Base-by-base conservation (phyloP, 169 alveolate genomes). In the Plasmodium chabaudi region DNA sequence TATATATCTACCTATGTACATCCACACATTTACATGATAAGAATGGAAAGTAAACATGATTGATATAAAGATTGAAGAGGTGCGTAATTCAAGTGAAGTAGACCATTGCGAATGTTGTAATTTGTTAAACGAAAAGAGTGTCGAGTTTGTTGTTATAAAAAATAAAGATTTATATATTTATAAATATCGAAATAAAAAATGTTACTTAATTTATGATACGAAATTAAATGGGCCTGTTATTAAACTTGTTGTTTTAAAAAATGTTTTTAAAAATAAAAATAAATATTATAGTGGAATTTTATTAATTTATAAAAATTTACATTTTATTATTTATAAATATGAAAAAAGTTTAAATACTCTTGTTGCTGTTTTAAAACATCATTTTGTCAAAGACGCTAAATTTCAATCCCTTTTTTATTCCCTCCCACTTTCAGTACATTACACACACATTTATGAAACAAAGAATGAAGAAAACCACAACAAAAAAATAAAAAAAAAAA, bases 151-250 rank as follows among this genome's bases (percentile, higher is more conserved):
- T 1, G 9, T 75, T 25, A 42, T 75, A 42, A 75, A 75, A 51
- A 75, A 75, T 63, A 75, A 63, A 75, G 72, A 75, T 49, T 65
- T 75, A 19, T 63, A 65, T 55, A 75, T 75, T 63, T 75, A 75
- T 19, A 44, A 5, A 9, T 75, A 23, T 65, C 15, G 47, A 7
- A 75, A 53, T 9, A 75, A 21, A 64, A 51, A 25, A 61, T 47
- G 9, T 21, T 21, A 15, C 25, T 68, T 75, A 5, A 7, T 75
- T 7, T 75, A 75, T 53, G 88, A 75, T 21, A 75, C 88, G 4
- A 75, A 75, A 65, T 42, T 75, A 19, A 75, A 75, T 53, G 88
- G 51, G 49, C 46, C 73, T n/a, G 74, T 75, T 1, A 39, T 75
- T 39, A 75, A 61, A 19, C 9, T 75, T 17, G 53, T 75, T 47